Percentiles rank a stretch among this genome's conserved stretches.
phyloP scores from a whole-genome alignment of 331 rosid species.

The Stylosanthes scabra region DNA sequence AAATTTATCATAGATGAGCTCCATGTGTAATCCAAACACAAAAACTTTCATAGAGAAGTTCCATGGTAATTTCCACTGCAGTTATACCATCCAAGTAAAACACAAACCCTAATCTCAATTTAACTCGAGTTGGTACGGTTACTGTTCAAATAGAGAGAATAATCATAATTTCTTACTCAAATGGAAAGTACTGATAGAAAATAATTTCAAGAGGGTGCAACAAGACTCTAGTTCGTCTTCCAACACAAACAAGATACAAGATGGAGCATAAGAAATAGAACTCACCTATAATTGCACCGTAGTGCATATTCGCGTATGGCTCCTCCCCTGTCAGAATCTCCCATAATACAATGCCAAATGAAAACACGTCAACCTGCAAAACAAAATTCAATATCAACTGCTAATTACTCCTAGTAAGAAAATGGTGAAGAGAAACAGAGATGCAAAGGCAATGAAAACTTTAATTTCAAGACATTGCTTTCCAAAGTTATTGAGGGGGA shows the following conservation, averaged over 20 bases:
- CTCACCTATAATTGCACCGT: slow-evolving; percentile 94
- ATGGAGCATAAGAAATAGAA: slow-evolving; percentile 32
- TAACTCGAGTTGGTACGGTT: neutral
- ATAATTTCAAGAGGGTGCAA: slow-evolving; percentile 15
- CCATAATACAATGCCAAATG: slow-evolving; percentile 96
- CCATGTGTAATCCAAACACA: no score
- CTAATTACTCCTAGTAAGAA: slow-evolving; percentile 19
- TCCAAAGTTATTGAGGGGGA: slow-evolving; percentile 1
- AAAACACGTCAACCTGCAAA: slow-evolving; percentile 89
- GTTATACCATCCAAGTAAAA: no score
- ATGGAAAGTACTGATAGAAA: slow-evolving; percentile 1
- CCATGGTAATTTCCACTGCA: no score
- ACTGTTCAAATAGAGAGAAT: neutral
- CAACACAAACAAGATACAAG: slow-evolving; percentile 13
- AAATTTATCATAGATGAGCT: no score
- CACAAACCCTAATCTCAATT: neutral
- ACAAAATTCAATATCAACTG: slow-evolving; percentile 40
- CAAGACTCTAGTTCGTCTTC: slow-evolving; percentile 15
- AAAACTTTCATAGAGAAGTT: no score
- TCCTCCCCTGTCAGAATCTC: slow-evolving; percentile 98
- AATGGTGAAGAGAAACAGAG: slow-evolving; percentile 10
- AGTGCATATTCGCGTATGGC: slow-evolving; percentile 99
- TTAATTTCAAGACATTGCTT: neutral
- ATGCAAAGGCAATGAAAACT: slow-evolving; percentile 1
- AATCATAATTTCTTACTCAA: neutral